These are phyloP conservation scores for Phaeosphaeriaceae sp. DNA, from an alignment of 2,329 filamentous ascomycete genomes.

Conservation along the genomic window DNA sequence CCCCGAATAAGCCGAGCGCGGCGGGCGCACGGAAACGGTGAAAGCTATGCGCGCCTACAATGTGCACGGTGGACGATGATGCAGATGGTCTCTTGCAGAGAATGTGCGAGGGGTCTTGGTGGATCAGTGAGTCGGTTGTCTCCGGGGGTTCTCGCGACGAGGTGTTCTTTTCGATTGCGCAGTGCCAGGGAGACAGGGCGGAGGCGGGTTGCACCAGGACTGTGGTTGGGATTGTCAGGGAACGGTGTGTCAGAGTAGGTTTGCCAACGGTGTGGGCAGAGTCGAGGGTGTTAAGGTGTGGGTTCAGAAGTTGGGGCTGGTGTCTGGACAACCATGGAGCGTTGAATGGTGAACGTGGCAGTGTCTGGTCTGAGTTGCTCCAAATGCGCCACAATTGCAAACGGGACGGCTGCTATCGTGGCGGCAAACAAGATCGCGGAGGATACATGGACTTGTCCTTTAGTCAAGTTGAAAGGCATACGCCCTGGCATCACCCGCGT, in stretches of 20 bases:
- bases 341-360: background rate
- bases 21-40: conserved; percentile 8
- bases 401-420: no score
- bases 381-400: background rate
- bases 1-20: conserved; percentile 12
- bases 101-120: background rate
- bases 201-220: background rate
- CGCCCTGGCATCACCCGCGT: background rate
- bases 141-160: background rate
- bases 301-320: background rate
- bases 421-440: background rate
- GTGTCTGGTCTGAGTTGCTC: background rate
- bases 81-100: background rate
- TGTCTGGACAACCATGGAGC: no score
- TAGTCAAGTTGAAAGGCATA: background rate
- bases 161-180: background rate
- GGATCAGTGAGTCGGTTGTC: background rate
- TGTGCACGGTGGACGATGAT: background rate
- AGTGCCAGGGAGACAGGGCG: background rate
- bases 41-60: background rate
- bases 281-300: background rate
- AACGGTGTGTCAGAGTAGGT: background rate
- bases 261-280: background rate
- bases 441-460: background rate
- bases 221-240: background rate